A percentile compares a stretch with the other conserved stretches of the same genome.
phyloP scores from a whole-genome alignment of 768 basidiomycete genomes.

The Kwoniella bestiolae region DNA sequence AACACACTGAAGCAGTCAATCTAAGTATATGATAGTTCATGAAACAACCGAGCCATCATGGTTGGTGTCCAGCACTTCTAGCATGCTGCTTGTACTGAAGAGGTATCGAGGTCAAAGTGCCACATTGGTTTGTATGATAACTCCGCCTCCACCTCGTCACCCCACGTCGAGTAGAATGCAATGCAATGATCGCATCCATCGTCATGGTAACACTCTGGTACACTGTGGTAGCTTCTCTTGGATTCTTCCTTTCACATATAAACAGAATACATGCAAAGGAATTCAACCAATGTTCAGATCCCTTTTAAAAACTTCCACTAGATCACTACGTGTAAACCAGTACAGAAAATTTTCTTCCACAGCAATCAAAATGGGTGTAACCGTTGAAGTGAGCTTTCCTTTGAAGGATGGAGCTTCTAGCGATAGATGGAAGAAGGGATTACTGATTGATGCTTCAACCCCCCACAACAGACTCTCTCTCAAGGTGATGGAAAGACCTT shows the following conservation, averaged over 20 bases:
- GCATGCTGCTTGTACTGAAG: too few species aligned
- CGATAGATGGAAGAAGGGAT: not conserved
- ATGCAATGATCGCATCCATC: not conserved
- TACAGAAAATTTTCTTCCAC: constrained; percentile 41
- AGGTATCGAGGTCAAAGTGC: too few species aligned
- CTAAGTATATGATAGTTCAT: not conserved
- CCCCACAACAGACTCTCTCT: constrained; percentile 37
- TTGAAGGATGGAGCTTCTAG: not conserved
- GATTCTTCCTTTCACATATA: not conserved
- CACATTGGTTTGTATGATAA: not conserved
- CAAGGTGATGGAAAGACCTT: constrained; percentile 56
- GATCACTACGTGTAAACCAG: constrained; percentile 10
- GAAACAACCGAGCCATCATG: constrained; percentile 1
- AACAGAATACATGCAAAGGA: too few species aligned
- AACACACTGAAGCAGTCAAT: not conserved
- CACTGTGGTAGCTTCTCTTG: not conserved
- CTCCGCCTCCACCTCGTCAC: constrained; percentile 23
- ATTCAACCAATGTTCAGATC: constrained; percentile 31
- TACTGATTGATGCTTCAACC: not conserved
- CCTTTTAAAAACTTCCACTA: constrained; percentile 26
- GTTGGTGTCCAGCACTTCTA: too few species aligned
- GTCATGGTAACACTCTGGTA: not conserved
- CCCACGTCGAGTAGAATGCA: not conserved
- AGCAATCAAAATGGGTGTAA: constrained; percentile 55
- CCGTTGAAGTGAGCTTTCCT: constrained; percentile 43